Base-by-base conservation (phyloP, 371 early-diverging fungal species). In the Zychaea mexicana region DNA sequence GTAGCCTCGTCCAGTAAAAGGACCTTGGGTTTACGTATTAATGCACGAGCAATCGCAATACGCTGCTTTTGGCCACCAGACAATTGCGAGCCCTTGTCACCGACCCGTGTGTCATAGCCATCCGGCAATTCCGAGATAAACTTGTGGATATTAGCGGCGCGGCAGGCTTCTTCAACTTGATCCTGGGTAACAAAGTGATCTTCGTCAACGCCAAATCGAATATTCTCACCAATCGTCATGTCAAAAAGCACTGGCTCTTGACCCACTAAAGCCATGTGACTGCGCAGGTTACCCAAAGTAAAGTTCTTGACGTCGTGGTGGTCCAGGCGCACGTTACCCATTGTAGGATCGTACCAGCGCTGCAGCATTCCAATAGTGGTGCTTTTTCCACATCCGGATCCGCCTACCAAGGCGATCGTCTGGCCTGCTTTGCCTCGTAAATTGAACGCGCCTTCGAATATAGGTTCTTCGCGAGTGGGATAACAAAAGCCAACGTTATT, bases 1-100 rank as follows among this genome's bases (percentile, higher is more conserved):
- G 99, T 98, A 0, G 98, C 96, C 71, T 99, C 99, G 71, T 99
- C 99, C 38, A 98, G 78, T 31, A 98, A 75, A 53, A 98, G 77
- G 13, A 98, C 86, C 61, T 79, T 84, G 32, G 96, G 96, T 62
- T 96, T 87, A 55, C 91, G 89, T 67, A 98, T 85, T 61, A 88
- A 33, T 0, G 88, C 88, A 57, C 92, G 79, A 9, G 90, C 72
- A 36, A 72, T 72, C 1, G 72, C 72, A 57, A 72, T 72, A 15
- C 72, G 65, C 22, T 72, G 72, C 60, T 72, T 72, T 47, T 72
- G 72, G 22, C 72, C 72, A 65, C 72, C 72, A 5, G 68, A 68
- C n/a, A 69, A 52, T 62, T 85, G 85, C 21, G 84, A 81, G 12
- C 90, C 92, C 65, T 84, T 85, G 56, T 90, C 92, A 60, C 93